Conservation (phyloP, 1,284 basidiomycete genomes). For the Pyrrhoderma lamaoense region DNA sequence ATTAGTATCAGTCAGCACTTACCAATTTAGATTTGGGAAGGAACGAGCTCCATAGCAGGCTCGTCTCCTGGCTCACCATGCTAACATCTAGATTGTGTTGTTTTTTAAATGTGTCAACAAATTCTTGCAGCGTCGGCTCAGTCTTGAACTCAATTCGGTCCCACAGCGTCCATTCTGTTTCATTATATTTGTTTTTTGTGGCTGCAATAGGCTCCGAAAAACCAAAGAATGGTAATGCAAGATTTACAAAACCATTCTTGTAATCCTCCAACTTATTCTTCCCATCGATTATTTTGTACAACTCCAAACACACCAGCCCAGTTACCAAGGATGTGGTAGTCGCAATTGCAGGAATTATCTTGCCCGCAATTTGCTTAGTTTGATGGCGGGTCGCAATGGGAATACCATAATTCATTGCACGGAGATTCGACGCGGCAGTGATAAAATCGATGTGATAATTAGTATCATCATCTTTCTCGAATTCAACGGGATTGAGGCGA, state of each 20-base stretch:
- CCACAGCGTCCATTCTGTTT: slow-evolving; percentile 96
- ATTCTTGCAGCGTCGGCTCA: slow-evolving; percentile 84
- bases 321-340: slow-evolving; percentile 96
- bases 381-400: slow-evolving; percentile 83
- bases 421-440: slow-evolving; percentile 95
- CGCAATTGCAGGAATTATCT: slow-evolving; percentile 99
- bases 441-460: slow-evolving; percentile 99
- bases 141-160: slow-evolving; percentile 91
- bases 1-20: slow-evolving; percentile 1
- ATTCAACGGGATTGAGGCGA: slow-evolving; percentile 91
- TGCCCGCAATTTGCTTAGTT: slow-evolving; percentile 98
- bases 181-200: slow-evolving; percentile 82
- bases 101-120: slow-evolving; percentile 80
- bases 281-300: slow-evolving; percentile 98
- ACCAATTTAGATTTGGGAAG: slow-evolving; percentile 75
- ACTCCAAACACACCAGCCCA: slow-evolving; percentile 91
- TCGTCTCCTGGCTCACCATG: slow-evolving; percentile 97
- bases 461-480: slow-evolving; percentile 98
- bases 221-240: slow-evolving; percentile 97
- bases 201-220: slow-evolving; percentile 98
- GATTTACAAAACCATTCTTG: slow-evolving; percentile 98
- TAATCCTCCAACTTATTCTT: slow-evolving; percentile 91
- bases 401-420: slow-evolving; percentile 95
- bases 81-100: slow-evolving; percentile 85
- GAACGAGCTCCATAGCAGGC: slow-evolving; percentile 96